Evolutionary conservation across 2,329 filamentous ascomycete species (phyloP).

Genomic region (Rutstroemia sp.): DNA sequence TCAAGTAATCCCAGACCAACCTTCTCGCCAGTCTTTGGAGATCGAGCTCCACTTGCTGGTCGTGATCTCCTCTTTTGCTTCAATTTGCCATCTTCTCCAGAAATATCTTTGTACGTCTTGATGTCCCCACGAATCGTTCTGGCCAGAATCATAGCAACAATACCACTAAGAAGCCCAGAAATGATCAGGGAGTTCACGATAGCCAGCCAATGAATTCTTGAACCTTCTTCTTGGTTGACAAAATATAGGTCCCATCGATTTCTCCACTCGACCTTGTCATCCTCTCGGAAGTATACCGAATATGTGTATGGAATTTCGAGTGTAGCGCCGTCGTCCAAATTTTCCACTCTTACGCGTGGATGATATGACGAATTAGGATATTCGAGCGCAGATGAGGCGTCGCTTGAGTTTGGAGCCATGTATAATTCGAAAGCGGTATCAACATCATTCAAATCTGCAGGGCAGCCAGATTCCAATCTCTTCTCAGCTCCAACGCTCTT

Average conservation of each 20-base stretch:
- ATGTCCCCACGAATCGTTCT: slow-evolving; percentile 74
- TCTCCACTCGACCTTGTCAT: slow-evolving; percentile 71
- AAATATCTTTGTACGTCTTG: slow-evolving; percentile 61
- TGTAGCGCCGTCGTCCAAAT: slow-evolving; percentile 56
- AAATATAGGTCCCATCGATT: slow-evolving; percentile 88
- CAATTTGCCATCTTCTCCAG: slow-evolving; percentile 59
- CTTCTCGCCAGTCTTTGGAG: slow-evolving; percentile 44
- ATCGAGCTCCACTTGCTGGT: slow-evolving; percentile 33
- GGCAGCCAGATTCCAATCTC: slow-evolving; percentile 59
- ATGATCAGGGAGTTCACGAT: slow-evolving; percentile 85
- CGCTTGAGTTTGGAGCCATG: slow-evolving; percentile 55
- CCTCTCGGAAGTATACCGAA: slow-evolving; percentile 83
- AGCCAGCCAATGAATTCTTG: slow-evolving; percentile 78
- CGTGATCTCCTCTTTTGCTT: slow-evolving; percentile 43
- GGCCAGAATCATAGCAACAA: slow-evolving; percentile 73
- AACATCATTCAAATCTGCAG: slow-evolving; percentile 55
- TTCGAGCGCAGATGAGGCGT: slow-evolving; percentile 33
- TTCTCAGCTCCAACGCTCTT: slow-evolving; percentile 65
- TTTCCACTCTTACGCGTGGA: slow-evolving; percentile 43
- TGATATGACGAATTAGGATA: slow-evolving; percentile 54
- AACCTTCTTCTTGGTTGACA: slow-evolving; percentile 76
- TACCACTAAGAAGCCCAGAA: slow-evolving; percentile 67
- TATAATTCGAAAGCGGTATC: slow-evolving; percentile 62
- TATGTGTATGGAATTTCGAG: slow-evolving; percentile 79
- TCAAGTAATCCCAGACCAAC: slow-evolving; percentile 50